phyloP scores from a whole-genome alignment of 164 flowering plant genomes.

The Tetracentron sinense region DNA sequence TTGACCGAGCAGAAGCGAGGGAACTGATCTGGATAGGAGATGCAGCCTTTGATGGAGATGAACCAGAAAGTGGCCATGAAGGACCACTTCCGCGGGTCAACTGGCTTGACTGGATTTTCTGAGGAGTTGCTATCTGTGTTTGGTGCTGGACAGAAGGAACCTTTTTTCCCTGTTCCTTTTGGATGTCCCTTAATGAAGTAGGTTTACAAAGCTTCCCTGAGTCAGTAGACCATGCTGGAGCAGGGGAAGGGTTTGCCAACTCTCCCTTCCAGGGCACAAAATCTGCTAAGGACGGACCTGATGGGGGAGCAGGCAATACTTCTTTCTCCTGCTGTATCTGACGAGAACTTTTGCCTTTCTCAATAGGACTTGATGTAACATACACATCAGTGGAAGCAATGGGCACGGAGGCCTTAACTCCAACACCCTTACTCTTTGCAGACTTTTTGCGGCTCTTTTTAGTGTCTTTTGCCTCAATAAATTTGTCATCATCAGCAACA shows the following conservation, averaged over 20 bases:
- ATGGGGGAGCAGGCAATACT: slow-evolving; percentile 61
- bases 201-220: slow-evolving; percentile 61
- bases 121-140: slow-evolving; percentile 42
- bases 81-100: slow-evolving; percentile 44
- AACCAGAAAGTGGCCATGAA: slow-evolving; percentile 50
- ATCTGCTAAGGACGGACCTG: slow-evolving; percentile 94
- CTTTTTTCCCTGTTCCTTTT: slow-evolving; percentile 73
- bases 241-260: slow-evolving; percentile 39
- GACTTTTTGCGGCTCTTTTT: slow-evolving; percentile 91
- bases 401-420: slow-evolving; percentile 38
- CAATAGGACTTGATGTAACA: slow-evolving; percentile 50
- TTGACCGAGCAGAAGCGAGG: slow-evolving; percentile 42
- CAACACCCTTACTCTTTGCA: slow-evolving; percentile 64
- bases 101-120: slow-evolving; percentile 51
- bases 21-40: slow-evolving; percentile 49
- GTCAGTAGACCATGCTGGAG: slow-evolving; percentile 90
- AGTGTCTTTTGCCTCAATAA: slow-evolving; percentile 89
- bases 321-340: slow-evolving; percentile 67
- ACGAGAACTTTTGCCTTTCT: slow-evolving; percentile 63
- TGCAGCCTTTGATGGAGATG: slow-evolving; percentile 62
- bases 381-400: slow-evolving; percentile 39
- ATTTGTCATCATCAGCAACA: slow-evolving; percentile 45
- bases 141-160: slow-evolving; percentile 32
- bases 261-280: slow-evolving; percentile 96
- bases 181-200: slow-evolving; percentile 82